These are phyloP conservation scores for Astrocystis sublimbata DNA, from an alignment of 495 filamentous ascomycete genomes.

Conservation along the genomic window DNA sequence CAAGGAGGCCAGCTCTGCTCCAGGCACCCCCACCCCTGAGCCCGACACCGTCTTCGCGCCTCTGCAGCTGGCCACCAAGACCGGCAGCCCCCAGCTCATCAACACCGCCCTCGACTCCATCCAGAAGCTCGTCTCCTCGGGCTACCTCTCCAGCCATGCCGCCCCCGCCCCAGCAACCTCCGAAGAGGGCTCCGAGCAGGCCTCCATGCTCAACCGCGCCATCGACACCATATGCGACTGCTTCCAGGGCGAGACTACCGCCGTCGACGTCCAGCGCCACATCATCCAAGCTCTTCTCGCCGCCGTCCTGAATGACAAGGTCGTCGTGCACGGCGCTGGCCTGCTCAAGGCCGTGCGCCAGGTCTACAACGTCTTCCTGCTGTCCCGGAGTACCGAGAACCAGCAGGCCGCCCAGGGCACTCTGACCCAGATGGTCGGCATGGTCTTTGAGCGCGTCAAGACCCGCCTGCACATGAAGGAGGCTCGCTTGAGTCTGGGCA, in stretches of 20 bases:
- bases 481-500: slow-evolving; percentile 55
- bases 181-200: slow-evolving; percentile 52
- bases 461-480: slow-evolving; percentile 86
- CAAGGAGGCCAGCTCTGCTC: slow-evolving; percentile 69
- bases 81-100: slow-evolving; percentile 76
- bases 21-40: slow-evolving; percentile 69
- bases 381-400: slow-evolving; percentile 86
- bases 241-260: slow-evolving; percentile 93
- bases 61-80: slow-evolving; percentile 81
- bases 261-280: slow-evolving; percentile 88
- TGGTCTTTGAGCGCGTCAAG: slow-evolving; percentile 94
- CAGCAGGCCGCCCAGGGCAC: slow-evolving; percentile 97
- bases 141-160: slow-evolving; percentile 85
- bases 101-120: slow-evolving; percentile 96
- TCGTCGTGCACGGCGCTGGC: slow-evolving; percentile 95
- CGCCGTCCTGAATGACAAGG: slow-evolving; percentile 96
- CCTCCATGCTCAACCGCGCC: slow-evolving; percentile 84
- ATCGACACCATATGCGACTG: slow-evolving; percentile 99
- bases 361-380: slow-evolving; percentile 97
- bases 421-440: slow-evolving; percentile 97
- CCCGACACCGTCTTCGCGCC: slow-evolving; percentile 92
- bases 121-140: slow-evolving; percentile 97
- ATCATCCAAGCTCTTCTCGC: slow-evolving; percentile 96
- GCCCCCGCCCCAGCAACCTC: slow-evolving; percentile 38
- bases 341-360: slow-evolving; percentile 97